Evolutionary conservation across 179 eudicot genomes (phyloP), one percentile per base, ranked within the genome.

Genomic region (Sideroxylon spinosum): DNA sequence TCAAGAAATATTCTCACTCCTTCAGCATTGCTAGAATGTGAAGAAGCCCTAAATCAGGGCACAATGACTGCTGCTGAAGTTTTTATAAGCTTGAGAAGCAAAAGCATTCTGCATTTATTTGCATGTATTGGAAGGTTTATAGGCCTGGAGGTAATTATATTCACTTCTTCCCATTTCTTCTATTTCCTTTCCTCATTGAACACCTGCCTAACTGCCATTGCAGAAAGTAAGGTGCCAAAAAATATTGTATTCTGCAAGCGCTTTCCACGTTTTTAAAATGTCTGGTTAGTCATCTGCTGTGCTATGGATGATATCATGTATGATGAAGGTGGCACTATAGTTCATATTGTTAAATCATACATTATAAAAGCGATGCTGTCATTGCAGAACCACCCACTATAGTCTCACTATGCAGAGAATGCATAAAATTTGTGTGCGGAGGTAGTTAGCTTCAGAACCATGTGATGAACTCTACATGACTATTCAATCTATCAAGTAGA

Each of bases 41-140:
- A 94, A 83, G 98, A 92, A 77, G 87, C 86, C 62, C 84, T 96
- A 60, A 96, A 94, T 82, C 98, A 91, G 89, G 96, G 97, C 77
- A 90, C 84, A 68, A 84, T 82, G 78, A 85, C 86, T 79, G 92
- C 97, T 69, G 89, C 90, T 76, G 92, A 94, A 79, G 94, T 89
- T 44, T 94, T 96, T 81, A 75, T 82, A 63, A 90, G 81, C 88
- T 86, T 96, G 90, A 89, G 98, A 83, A 91, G 87, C 85, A 94
- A 84, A 83, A 89, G 94, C 75, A 86, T 94, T 79, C 83, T 96
- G 84, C 97, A 94, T 81, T 85, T 94, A 79, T 94, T 92, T 88
- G 95, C 98, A 74, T 88, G 93, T 48, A 90, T 92, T 81, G 97
- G 97, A 81, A 94, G 89, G 81, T 94, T 89, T 82, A 86, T 96